Evolutionary conservation across 495 filamentous ascomycete species (phyloP).

Genomic region (Jackrogersella minutella): DNA sequence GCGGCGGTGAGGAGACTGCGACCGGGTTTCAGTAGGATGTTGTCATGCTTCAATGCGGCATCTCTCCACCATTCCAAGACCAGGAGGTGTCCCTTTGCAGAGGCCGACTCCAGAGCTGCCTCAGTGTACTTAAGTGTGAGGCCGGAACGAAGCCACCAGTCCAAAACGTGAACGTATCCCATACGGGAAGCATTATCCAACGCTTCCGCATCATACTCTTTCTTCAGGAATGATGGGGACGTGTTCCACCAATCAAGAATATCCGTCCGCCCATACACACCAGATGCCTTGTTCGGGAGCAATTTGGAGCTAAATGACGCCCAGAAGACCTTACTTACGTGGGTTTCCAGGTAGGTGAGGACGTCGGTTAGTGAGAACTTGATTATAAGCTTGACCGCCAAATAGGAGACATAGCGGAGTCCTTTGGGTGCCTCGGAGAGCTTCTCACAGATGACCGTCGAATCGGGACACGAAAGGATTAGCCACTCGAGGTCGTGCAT

Average conservation of each 20-base stretch:
- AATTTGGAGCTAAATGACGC: slow-evolving; percentile 80
- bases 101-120: slow-evolving; percentile 83
- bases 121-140: slow-evolving; percentile 86
- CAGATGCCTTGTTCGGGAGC: slow-evolving; percentile 83
- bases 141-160: slow-evolving; percentile 89
- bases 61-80: slow-evolving; percentile 93
- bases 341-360: slow-evolving; percentile 79
- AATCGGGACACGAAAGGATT: slow-evolving; percentile 71
- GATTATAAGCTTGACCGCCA: slow-evolving; percentile 87
- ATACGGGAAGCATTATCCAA: slow-evolving; percentile 85
- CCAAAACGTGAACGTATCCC: slow-evolving; percentile 82
- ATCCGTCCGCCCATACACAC: slow-evolving; percentile 82
- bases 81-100: slow-evolving; percentile 77
- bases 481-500: slow-evolving; percentile 78
- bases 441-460: slow-evolving; percentile 70
- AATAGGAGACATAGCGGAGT: slow-evolving; percentile 76
- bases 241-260: slow-evolving; percentile 87
- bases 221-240: slow-evolving; percentile 77
- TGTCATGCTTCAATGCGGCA: slow-evolving; percentile 56
- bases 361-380: slow-evolving; percentile 84
- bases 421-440: slow-evolving; percentile 70
- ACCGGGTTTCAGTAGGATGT: slow-evolving; percentile 71
- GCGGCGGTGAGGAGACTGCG: slow-evolving; percentile 82
- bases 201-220: slow-evolving; percentile 77
- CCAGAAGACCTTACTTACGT: slow-evolving; percentile 81